These are phyloP conservation scores for Halenospora varia DNA, from an alignment of 495 filamentous ascomycete species.

Conservation along the genomic window DNA sequence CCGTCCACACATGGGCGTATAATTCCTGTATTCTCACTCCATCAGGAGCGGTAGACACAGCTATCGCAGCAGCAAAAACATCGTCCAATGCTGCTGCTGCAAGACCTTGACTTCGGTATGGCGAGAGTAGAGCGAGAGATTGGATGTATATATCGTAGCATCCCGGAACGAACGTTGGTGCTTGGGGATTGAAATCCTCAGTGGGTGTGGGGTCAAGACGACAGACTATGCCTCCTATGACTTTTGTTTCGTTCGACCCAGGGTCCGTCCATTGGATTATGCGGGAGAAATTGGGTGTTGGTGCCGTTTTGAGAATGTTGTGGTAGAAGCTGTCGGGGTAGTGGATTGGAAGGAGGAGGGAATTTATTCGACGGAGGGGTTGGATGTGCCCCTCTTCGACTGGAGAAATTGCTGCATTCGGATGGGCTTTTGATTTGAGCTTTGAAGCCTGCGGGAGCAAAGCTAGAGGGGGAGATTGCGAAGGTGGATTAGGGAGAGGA, in stretches of 20 bases:
- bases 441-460: not conserved
- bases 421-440: constrained; percentile 26
- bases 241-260: constrained; percentile 43
- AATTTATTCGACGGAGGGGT: constrained; percentile 74
- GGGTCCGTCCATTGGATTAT: constrained; percentile 66
- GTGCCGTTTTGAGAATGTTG: constrained; percentile 63
- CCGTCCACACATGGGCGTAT: constrained; percentile 93
- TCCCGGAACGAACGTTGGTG: constrained; percentile 10
- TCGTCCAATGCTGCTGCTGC: constrained; percentile 66
- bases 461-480: constrained; percentile 3
- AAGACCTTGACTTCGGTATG: constrained; percentile 77
- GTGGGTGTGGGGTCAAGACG: constrained; percentile 56
- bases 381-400: constrained; percentile 61
- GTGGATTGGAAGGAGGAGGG: constrained; percentile 77
- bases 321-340: constrained; percentile 88
- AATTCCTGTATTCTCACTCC: constrained; percentile 35
- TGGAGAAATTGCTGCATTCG: constrained; percentile 52
- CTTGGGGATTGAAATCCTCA: constrained; percentile 11
- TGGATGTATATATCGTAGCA: constrained; percentile 70
- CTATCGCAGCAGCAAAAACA: constrained; percentile 41
- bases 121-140: constrained; percentile 76
- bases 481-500: not conserved
- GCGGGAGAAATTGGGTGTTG: constrained; percentile 64
- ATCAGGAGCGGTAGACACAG: constrained; percentile 27
- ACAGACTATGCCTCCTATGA: constrained; percentile 82